Conservation (phyloP, 2,329 filamentous ascomycete species). For the Pezicula rhizophila region DNA sequence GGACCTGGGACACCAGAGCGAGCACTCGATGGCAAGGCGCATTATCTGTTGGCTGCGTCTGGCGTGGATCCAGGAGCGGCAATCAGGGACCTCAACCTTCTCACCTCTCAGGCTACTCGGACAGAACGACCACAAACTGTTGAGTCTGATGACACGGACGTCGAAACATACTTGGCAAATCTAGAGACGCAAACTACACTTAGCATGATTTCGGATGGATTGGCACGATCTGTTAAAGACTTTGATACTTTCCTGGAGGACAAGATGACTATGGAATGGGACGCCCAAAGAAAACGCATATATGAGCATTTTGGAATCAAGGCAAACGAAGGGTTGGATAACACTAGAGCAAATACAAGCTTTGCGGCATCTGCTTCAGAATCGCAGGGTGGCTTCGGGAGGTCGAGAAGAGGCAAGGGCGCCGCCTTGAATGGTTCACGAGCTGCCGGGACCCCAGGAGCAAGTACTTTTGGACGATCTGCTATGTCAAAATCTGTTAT, state of each 20-base stretch:
- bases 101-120: constrained; percentile 52
- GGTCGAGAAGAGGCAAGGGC: constrained; percentile 47
- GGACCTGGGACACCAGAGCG: constrained; percentile 52
- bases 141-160: constrained; percentile 52
- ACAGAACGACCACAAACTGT: constrained; percentile 34
- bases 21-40: constrained; percentile 58
- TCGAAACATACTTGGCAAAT: constrained; percentile 75
- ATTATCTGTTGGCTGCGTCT: constrained; percentile 89
- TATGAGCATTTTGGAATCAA: constrained; percentile 95
- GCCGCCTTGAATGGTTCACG: constrained; percentile 28
- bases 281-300: constrained; percentile 84
- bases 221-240: constrained; percentile 81
- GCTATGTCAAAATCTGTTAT: constrained; percentile 79
- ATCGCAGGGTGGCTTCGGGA: constrained; percentile 51
- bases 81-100: constrained; percentile 76
- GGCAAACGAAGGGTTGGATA: constrained; percentile 40
- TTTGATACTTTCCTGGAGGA: constrained; percentile 94
- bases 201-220: constrained; percentile 85
- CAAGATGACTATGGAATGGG: constrained; percentile 93
- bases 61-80: constrained; percentile 84
- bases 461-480: constrained; percentile 62
- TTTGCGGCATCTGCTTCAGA: constrained; percentile 33
- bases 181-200: constrained; percentile 86
- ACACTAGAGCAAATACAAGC: constrained; percentile 13
- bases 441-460: constrained; percentile 25